A percentile compares a stretch with the other conserved stretches of the same genome.
These are phyloP conservation scores for Penicillium diatomitis DNA, from an alignment of 495 filamentous ascomycete species.

Conservation along the genomic window DNA sequence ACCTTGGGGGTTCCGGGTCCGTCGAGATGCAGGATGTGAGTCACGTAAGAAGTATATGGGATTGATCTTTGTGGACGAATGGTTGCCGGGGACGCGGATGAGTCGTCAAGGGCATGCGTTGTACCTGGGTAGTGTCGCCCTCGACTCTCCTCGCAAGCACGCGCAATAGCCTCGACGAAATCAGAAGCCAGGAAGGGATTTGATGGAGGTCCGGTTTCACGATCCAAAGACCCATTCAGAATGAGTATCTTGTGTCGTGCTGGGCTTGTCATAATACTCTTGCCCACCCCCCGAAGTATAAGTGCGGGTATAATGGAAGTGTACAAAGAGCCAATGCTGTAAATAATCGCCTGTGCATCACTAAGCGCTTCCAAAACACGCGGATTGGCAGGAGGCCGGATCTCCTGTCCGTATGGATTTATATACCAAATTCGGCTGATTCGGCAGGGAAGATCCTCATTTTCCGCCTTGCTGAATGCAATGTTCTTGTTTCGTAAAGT, in stretches of 20 bases:
- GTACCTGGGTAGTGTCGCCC: slow-evolving; percentile 13
- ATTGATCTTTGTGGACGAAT: slow-evolving; percentile 9
- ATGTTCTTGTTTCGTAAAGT: slow-evolving; percentile 72
- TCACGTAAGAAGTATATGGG: slow-evolving; percentile 57
- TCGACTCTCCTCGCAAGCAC: slow-evolving; percentile 46
- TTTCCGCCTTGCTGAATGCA: slow-evolving; percentile 62
- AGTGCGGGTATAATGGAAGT: slow-evolving; percentile 65
- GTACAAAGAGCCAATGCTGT: slow-evolving; percentile 85
- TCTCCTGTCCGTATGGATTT: slow-evolving; percentile 90
- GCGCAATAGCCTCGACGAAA: slow-evolving; percentile 69
- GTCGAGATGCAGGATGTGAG: slow-evolving; percentile 75
- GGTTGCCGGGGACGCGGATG: slow-evolving; percentile 5
- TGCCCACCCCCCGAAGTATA: slow-evolving; percentile 37
- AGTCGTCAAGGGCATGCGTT: neutral
- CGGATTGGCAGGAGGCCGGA: slow-evolving; percentile 70
- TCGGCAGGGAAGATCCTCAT: slow-evolving; percentile 62
- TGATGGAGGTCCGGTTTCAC: slow-evolving; percentile 66
- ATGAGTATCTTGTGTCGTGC: slow-evolving; percentile 72
- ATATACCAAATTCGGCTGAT: slow-evolving; percentile 93
- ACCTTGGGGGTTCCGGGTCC: slow-evolving; percentile 61
- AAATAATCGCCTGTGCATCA: slow-evolving; percentile 60
- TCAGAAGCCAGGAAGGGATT: slow-evolving; percentile 59
- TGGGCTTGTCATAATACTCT: slow-evolving; percentile 27
- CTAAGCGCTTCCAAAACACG: slow-evolving; percentile 61
- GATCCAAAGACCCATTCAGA: slow-evolving; percentile 71